Evolutionary conservation across 441 rosid genomes (phyloP).

Genomic region (Gossypium lobatum): DNA sequence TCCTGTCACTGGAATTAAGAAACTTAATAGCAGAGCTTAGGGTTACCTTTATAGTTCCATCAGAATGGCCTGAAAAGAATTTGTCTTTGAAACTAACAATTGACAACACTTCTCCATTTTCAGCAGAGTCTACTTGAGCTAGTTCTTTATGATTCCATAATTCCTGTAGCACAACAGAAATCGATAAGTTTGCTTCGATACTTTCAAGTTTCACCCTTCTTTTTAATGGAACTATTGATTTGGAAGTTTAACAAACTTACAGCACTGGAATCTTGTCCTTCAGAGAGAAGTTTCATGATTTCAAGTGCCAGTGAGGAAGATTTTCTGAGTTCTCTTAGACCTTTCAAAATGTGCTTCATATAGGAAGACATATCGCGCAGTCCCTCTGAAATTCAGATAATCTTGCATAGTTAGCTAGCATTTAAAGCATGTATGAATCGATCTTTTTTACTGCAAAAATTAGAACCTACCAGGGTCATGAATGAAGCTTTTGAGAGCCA

Average conservation of each 20-base stretch:
- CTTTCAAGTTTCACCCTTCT: neutral
- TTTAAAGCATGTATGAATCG: neutral
- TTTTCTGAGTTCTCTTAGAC: conserved; percentile 54
- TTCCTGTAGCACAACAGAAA: conserved; percentile 35
- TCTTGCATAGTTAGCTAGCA: neutral
- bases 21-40: neutral
- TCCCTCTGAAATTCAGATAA: conserved; percentile 39
- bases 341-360: conserved; percentile 56
- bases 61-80: conserved; percentile 72
- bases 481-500: conserved; percentile 62
- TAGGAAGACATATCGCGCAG: conserved; percentile 36
- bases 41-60: conserved; percentile 68
- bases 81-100: conserved; percentile 47
- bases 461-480: conserved; percentile 46
- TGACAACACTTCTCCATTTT: conserved; percentile 58
- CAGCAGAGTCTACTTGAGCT: conserved; percentile 48
- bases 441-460: neutral
- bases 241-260: conserved; percentile 35
- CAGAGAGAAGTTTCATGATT: conserved; percentile 48
- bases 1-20: neutral
- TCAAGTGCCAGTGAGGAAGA: conserved; percentile 55
- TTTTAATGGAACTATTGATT: conserved; percentile 3
- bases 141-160: conserved; percentile 68
- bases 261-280: conserved; percentile 52
- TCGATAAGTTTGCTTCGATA: neutral